phyloP scores from a whole-genome alignment of 257 asterid species.

The Salvia splendens region DNA sequence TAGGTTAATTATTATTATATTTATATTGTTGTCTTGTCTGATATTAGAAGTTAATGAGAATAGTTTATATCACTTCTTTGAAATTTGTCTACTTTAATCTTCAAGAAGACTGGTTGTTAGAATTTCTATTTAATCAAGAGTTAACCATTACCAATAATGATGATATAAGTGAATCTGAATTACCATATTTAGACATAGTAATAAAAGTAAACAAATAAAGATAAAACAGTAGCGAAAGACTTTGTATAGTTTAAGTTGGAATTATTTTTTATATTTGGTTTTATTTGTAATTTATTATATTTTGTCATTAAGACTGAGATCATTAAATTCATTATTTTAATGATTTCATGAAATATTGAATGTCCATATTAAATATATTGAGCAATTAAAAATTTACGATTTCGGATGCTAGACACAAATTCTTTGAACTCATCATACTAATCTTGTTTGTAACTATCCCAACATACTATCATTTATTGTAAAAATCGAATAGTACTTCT shows the following conservation, averaged over 20 bases:
- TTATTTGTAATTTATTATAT: too few relatives aligned
- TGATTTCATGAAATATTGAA: too few relatives aligned
- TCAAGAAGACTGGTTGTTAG: conserved; percentile 10
- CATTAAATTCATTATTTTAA: too few relatives aligned
- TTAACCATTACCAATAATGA: background rate
- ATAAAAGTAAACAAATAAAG: background rate
- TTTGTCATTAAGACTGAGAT: too few relatives aligned
- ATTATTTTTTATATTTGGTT: too few relatives aligned
- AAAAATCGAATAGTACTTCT: conserved; percentile 39
- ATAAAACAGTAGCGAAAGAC: too few relatives aligned
- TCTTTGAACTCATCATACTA: conserved; percentile 23
- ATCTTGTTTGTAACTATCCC: conserved; percentile 50
- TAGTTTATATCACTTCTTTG: background rate
- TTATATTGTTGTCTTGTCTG: conserved; percentile 29
- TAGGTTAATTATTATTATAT: conserved; percentile 28
- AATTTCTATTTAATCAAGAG: background rate
- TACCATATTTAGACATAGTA: background rate
- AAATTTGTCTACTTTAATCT: conserved; percentile 9
- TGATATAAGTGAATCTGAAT: conserved; percentile 24
- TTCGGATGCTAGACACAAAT: too few relatives aligned
- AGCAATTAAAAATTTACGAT: too few relatives aligned
- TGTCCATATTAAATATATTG: too few relatives aligned
- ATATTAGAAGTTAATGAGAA: background rate
- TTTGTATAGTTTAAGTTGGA: too few relatives aligned
- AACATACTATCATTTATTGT: conserved; percentile 39